Evolutionary conservation across 441 rosid genomes (phyloP), one percentile per base, ranked within the genome.

Genomic region (Omphalea diandra): DNA sequence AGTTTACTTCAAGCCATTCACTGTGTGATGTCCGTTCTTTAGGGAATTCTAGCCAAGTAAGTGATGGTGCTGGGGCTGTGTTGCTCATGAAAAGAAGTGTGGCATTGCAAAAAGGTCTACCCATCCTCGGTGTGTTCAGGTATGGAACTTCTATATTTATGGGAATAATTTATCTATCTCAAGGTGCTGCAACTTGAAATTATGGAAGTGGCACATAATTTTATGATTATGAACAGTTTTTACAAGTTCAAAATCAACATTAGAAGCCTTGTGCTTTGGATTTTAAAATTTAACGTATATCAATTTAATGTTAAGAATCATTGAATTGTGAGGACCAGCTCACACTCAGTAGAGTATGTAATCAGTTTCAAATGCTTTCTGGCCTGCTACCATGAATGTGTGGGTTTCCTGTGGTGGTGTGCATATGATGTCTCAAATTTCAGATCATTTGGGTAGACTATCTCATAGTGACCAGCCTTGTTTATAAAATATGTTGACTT

Each of bases 21-120:
- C 29, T 38, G 15, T 66, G 6, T 65, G 20, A 54, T 65, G 32
- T 47, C 54, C 63, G 44, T 61, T 49, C 57, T 76, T 57, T 71
- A 93, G 99, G 99, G 71, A 96, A 96, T 84, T 84, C 99, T 73
- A 93, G 99, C 83, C 99, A 96, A 84, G 88, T 93, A 17, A 91
- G 81, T 82, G 99, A 96, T 78, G 99, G 99, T 74, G 98, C 99
- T 26, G 98, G 88, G 63, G 99, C 98, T 41, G 99, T 93, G 62
- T 86, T 96, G 71, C 97, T 93, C 36, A 93, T 96, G 99, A 93
- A 84, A 85, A 91, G 99, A 77, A 90, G 94, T 80, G 75, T 91
- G 75, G 97, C 99, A 31, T 74, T 82, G 79, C 75, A 49, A 14
- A 96, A 91, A 81, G 97, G 96, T 63, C 80, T 96, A 41, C 94